Evolutionary conservation across 805 yeast species (phyloP), one percentile per base, ranked within the genome.

Genomic region (Starmerella etchellsii): DNA sequence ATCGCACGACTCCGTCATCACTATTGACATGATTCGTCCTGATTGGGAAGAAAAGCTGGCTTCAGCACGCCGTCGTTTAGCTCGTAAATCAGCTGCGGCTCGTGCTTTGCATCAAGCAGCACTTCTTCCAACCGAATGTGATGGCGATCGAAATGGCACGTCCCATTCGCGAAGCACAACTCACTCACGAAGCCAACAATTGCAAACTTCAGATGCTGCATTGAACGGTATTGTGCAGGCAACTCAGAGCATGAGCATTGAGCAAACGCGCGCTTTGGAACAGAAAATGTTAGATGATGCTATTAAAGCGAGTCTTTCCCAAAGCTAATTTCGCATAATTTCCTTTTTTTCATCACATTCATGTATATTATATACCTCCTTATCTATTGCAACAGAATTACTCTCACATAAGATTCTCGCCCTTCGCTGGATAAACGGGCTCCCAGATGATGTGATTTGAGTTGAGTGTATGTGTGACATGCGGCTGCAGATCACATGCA

Each of bases 21-120:
- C 88, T 0, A 74, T 84, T 9, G 98, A 88, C 61, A 63, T 60
- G 47, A 81, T 88, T 31, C 69, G 96, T 38, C 97, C 98, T 1
- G 95, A 83, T 55, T 88, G 98, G 98, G 85, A 82, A 53, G 61
- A 67, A 16, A 80, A 76, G 48, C 68, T 88, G 36, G 66, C 69
- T 8, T 68, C 73, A 37, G 94, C 95, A 4, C 71, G 87, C 38
- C 70, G 77, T 43, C 77, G 77, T 49, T 63, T 84, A 27, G 95
- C 94, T 0, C 71, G 94, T 43, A 71, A 84, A 53, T 78, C 95
- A 0, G 96, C 96, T 0, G 83, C 94, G 13, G 97, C 97, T 0
- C 82, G 83, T 26, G 95, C 95, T 0, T 73, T 88, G 30, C 97
- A 88, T 60, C 87, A 94, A 2, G 76, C 93, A 11, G 84, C 85